phyloP scores from a whole-genome alignment of 805 yeast genomes.

The Teunomyces funiuensis region DNA sequence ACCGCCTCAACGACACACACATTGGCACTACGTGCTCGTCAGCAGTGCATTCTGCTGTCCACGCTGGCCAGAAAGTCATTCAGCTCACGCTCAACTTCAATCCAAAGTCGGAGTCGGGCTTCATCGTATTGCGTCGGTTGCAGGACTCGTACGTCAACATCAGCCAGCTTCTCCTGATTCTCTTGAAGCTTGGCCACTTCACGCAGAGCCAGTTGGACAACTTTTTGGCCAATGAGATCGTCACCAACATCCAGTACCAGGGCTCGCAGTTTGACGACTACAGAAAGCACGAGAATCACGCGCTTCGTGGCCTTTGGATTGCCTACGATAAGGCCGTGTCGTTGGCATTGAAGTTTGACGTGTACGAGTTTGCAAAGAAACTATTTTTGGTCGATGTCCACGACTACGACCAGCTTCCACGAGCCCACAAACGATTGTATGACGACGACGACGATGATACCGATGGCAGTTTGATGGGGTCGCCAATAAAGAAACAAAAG shows the following conservation, averaged over 20 bases:
- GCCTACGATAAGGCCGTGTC: slow-evolving; percentile 44
- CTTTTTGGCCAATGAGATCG: slow-evolving; percentile 33
- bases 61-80: slow-evolving; percentile 37
- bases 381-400: slow-evolving; percentile 46
- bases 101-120: slow-evolving; percentile 7
- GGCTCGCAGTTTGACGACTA: slow-evolving; percentile 26
- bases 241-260: slow-evolving; percentile 31
- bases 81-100: slow-evolving; percentile 27
- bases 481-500: slow-evolving; percentile 41
- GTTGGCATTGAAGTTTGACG: slow-evolving; percentile 38
- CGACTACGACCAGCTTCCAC: slow-evolving; percentile 40
- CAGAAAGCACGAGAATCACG: slow-evolving; percentile 24
- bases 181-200: slow-evolving; percentile 28
- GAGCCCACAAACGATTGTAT: slow-evolving; percentile 17
- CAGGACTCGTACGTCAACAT: slow-evolving; percentile 43
- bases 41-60: slow-evolving; percentile 27
- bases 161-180: slow-evolving; percentile 35
- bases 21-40: slow-evolving; percentile 22
- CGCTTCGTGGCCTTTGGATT: slow-evolving; percentile 40
- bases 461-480: slow-evolving; percentile 19
- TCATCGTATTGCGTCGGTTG: slow-evolving; percentile 37
- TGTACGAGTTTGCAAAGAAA: slow-evolving; percentile 36
- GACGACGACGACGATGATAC: slow-evolving; percentile 12
- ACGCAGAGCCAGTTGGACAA: slow-evolving; percentile 26
- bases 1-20: slow-evolving; percentile 37